Percentiles rank a stretch among this genome's conserved stretches.
Evolutionary conservation across 2,329 filamentous ascomycete genomes (phyloP).

Genomic region (Penicillium sp.): DNA sequence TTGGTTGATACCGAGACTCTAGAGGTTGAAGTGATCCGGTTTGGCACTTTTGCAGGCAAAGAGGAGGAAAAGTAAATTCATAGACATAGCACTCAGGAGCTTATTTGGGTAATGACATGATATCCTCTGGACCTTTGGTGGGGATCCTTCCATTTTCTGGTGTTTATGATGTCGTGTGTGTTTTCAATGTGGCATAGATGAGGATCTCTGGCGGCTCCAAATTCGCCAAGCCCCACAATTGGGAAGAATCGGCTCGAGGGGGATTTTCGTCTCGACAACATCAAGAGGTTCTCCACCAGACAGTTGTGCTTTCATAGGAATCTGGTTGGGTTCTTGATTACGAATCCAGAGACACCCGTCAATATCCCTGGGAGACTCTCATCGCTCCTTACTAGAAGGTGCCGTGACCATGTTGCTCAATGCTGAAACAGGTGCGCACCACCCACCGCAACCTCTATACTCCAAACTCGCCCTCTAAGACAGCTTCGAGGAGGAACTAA

Average conservation of each 20-base stretch:
- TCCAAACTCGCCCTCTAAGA: background rate
- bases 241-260: constrained; percentile 11
- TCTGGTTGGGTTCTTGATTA: no score
- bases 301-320: background rate
- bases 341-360: background rate
- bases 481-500: background rate
- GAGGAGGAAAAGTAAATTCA: constrained; percentile 37
- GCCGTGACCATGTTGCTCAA: constrained; percentile 37
- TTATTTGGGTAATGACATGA: constrained; percentile 14
- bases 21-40: constrained; percentile 71
- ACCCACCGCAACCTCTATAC: background rate
- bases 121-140: background rate
- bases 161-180: background rate
- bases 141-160: background rate
- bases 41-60: constrained; percentile 46
- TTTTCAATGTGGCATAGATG: background rate
- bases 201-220: background rate
- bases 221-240: constrained; percentile 21
- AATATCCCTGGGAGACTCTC: background rate
- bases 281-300: background rate
- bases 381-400: background rate
- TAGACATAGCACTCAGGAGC: constrained; percentile 15
- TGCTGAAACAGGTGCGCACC: constrained; percentile 34
- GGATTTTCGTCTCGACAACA: constrained; percentile 3
- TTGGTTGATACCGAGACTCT: constrained; percentile 84